Evolutionary conservation across 371 early-diverging fungal genomes (phyloP).

Genomic region (Syncephalastrum racemosum): DNA sequence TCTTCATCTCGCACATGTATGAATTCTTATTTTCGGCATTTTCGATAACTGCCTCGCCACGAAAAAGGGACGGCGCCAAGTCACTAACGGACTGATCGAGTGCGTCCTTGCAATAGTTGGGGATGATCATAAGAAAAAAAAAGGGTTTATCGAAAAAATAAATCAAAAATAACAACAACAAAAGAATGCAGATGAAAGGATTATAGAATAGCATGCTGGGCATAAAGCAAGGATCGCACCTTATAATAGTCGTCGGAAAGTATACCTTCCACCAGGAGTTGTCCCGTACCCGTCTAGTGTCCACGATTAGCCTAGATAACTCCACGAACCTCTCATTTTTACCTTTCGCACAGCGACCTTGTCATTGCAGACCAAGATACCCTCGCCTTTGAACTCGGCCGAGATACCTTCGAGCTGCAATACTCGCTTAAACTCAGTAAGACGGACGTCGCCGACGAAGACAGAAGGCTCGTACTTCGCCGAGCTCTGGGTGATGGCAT

Average conservation of each 20-base stretch:
- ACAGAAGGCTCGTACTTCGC: constrained; percentile 62
- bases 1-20: too few species aligned
- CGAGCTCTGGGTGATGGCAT: constrained; percentile 56
- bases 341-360: constrained; percentile 74
- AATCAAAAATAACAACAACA: too few species aligned
- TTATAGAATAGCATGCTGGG: constrained; percentile 64
- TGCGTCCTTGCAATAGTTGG: too few species aligned
- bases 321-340: constrained; percentile 1
- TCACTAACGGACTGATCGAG: too few species aligned
- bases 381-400: constrained; percentile 83
- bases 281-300: constrained; percentile 50
- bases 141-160: too few species aligned
- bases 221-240: constrained; percentile 60
- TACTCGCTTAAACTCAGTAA: constrained; percentile 77
- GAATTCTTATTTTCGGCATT: too few species aligned
- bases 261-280: constrained; percentile 58
- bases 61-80: too few species aligned
- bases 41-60: too few species aligned
- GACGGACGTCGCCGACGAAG: constrained; percentile 83
- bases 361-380: constrained; percentile 83
- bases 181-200: neutral
- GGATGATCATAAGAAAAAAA: too few species aligned
- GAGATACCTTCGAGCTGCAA: constrained; percentile 73
- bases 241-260: constrained; percentile 62
- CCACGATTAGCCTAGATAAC: neutral